Percentiles rank a stretch among this genome's conserved stretches.
phyloP scores from a whole-genome alignment of 345 rosid genomes.

The Eucalyptus paniculata region DNA sequence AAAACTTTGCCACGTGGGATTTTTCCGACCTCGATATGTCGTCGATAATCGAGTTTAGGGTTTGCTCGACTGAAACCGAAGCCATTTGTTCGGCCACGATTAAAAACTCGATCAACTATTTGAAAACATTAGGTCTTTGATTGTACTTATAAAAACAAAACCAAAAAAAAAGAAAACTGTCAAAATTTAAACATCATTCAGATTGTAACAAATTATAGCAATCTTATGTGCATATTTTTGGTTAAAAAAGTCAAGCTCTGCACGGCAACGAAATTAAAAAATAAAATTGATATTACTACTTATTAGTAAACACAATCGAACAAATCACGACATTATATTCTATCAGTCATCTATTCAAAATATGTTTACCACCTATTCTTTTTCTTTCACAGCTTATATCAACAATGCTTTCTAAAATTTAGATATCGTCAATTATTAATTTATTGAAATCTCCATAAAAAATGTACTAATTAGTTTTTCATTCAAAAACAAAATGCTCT shows the following conservation, averaged over 20 bases:
- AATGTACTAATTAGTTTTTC: not conserved
- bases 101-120: not conserved
- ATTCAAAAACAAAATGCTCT: not conserved
- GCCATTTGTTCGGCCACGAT: not conserved
- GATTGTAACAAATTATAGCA: not conserved
- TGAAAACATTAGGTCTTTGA: not conserved
- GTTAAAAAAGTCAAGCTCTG: not conserved
- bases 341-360: too few relatives aligned
- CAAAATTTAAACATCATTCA: not conserved
- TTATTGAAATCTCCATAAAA: not conserved
- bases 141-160: not conserved
- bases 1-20: not conserved
- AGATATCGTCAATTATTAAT: not conserved
- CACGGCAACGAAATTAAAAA: accelerated
- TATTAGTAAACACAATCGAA: not conserved
- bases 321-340: not conserved
- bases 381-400: not conserved
- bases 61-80: not conserved
- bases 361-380: not conserved
- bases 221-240: not conserved
- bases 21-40: not conserved
- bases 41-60: not conserved
- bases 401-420: not conserved
- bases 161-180: not conserved
- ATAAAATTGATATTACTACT: not conserved